A percentile compares a stretch with the other conserved stretches of the same genome.
Evolutionary conservation across 345 rosid genomes (phyloP).

Genomic region (Mercurialis annua): DNA sequence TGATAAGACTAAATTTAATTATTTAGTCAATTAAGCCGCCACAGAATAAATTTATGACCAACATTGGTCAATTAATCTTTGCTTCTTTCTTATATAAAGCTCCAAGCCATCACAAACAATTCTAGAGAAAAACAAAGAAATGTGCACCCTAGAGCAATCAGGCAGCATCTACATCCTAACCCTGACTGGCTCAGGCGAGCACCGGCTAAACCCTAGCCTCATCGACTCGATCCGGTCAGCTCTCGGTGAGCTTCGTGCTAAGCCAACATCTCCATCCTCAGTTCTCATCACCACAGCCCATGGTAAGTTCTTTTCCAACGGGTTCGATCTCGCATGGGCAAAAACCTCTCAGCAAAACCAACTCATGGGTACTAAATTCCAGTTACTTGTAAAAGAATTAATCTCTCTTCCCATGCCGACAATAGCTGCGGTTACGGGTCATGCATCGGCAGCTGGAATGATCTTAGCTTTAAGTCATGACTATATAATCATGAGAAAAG

Average conservation of each 20-base stretch:
- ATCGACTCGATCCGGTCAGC: conserved; percentile 26
- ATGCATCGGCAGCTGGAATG: conserved; percentile 27
- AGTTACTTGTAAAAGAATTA: conserved; percentile 11
- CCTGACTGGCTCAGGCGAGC: conserved; percentile 18
- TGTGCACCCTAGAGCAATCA: conserved; percentile 19
- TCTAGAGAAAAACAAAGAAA: neutral
- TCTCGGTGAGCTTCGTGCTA: neutral
- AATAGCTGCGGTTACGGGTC: conserved; percentile 29
- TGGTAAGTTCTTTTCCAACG: conserved; percentile 27
- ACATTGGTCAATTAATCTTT: no score
- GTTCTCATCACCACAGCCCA: conserved; percentile 19
- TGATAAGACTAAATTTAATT: no score
- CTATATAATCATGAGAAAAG: conserved; percentile 25
- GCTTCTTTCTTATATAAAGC: no score
- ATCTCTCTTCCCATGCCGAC: conserved; percentile 32
- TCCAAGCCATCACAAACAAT: no score
- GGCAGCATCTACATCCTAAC: conserved; percentile 18
- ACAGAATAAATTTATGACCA: no score
- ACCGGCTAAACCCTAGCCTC: conserved; percentile 20
- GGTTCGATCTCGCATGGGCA: conserved; percentile 23
- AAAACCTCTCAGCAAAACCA: conserved; percentile 5
- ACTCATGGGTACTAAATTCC: conserved; percentile 3
- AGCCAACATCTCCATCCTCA: conserved; percentile 14
- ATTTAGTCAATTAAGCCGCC: no score
- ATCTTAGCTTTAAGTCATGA: conserved; percentile 26